A percentile compares a stretch with the other conserved stretches of the same genome.
phyloP scores from a whole-genome alignment of 176 grass and related monocot genomes.

The Elaeis guineensis region DNA sequence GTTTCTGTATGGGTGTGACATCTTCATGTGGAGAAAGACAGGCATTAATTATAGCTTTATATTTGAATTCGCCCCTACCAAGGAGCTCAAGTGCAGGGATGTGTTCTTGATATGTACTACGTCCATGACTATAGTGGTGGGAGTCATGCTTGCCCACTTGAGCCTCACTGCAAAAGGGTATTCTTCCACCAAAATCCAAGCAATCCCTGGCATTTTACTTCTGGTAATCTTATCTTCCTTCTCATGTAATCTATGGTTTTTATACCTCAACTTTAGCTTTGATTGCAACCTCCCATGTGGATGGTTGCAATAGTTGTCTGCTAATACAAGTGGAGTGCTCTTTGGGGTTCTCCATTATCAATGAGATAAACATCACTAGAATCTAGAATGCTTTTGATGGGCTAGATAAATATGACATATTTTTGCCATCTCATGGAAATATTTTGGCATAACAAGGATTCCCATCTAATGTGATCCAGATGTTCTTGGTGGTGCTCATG shows the following conservation, averaged over 20 bases:
- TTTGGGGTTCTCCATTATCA: background rate
- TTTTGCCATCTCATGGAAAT: conserved; percentile 9
- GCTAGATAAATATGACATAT: conserved; percentile 2
- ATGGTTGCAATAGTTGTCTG: background rate
- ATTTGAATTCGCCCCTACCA: conserved; percentile 81
- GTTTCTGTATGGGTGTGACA: conserved; percentile 94
- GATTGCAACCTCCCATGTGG: too few relatives aligned
- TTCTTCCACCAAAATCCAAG: conserved; percentile 73
- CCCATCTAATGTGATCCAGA: conserved; percentile 42
- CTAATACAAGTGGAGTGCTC: background rate
- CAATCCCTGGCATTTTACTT: conserved; percentile 77
- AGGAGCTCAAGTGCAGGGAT: conserved; percentile 79
- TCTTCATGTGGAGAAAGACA: conserved; percentile 96
- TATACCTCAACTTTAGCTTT: too few relatives aligned
- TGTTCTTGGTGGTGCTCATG: conserved; percentile 60
- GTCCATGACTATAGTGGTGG: conserved; percentile 64
- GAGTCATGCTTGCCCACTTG: conserved; percentile 80
- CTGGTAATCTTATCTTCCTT: conserved; percentile 37
- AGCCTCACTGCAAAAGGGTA: conserved; percentile 48
- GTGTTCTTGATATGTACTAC: conserved; percentile 75
- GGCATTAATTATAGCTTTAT: conserved; percentile 93
- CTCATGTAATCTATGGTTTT: too few relatives aligned
- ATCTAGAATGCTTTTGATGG: conserved; percentile 4
- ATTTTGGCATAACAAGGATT: conserved; percentile 28
- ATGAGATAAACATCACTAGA: background rate